phyloP scores from a whole-genome alignment of 2,329 filamentous ascomycete species.

The Corniculantispora saksenae region DNA sequence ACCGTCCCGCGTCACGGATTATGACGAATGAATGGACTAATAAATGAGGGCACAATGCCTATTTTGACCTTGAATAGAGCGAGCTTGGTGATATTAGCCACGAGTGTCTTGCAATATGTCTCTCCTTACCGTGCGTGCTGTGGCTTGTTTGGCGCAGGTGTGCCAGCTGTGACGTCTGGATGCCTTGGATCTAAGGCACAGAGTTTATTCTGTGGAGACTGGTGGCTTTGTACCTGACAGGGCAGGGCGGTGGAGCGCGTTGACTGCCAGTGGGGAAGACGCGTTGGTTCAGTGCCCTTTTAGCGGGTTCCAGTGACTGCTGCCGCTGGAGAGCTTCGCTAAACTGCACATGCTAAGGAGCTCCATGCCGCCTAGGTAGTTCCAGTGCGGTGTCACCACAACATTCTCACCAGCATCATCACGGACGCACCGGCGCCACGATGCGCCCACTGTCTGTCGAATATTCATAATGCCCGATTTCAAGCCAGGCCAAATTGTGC shows the following conservation, averaged over 20 bases:
- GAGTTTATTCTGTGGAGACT: not conserved
- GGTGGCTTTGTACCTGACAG: not conserved
- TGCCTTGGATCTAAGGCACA: constrained; percentile 11
- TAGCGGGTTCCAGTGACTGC: constrained; percentile 1
- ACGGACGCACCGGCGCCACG: constrained; percentile 26
- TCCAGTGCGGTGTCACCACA: constrained; percentile 10
- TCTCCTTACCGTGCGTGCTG: constrained; percentile 6
- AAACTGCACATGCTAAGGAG: not conserved
- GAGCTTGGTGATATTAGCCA: not conserved
- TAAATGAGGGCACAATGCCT: not conserved
- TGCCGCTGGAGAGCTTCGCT: not conserved
- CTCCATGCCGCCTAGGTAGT: not conserved
- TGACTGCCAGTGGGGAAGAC: not conserved
- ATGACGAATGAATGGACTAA: constrained; percentile 10
- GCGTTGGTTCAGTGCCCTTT: constrained; percentile 2
- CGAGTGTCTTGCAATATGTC: constrained; percentile 8
- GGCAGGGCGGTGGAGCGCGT: constrained; percentile 7
- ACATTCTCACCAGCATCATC: not conserved
- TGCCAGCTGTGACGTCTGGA: not conserved
- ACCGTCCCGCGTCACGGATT: not conserved
- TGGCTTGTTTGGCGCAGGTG: not conserved
- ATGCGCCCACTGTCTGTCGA: constrained; percentile 33
- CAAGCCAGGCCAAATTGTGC: constrained; percentile 71
- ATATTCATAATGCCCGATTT: constrained; percentile 55
- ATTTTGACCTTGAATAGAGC: not conserved